Base-by-base conservation (phyloP, 2,329 filamentous ascomycete species). In the Clarireedia sp. region DNA sequence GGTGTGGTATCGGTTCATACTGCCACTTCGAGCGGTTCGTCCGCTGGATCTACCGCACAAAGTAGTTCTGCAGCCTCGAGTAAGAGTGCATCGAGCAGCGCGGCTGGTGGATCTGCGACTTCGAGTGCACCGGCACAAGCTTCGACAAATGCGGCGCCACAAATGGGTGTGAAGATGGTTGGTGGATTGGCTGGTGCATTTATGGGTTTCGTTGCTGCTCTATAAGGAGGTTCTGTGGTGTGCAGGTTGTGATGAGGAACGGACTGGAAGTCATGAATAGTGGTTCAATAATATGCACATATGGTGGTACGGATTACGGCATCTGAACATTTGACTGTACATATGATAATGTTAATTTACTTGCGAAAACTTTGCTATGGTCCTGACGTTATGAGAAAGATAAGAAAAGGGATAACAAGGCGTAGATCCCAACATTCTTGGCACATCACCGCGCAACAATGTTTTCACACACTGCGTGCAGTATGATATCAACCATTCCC, bases 151-250 rank as follows among this genome's bases (percentile, higher is more conserved):
- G 47, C 48, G 2, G 48, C 24, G 8, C 41, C 48, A n/a, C n/a
- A 29, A 2, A 21, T 54, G 23, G 19, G 37, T 2, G 24, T 41
- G 4, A 29, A 43, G 45, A 43, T 54, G 36, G 26, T 52, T 2
- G 54, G 54, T 38, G 48, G 54, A 6, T 40, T 55, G 33, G 50
- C 43, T 16, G 54, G 48, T 9, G 26, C 26, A 14, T 16, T 46
- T 7, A 6, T 52, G 21, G 54, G 54, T 3, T 23, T 51, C 2
- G 54, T 55, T 3, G 54, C 40, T 41, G 5, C 48, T n/a, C 24
- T 55, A 21, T 55, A 33, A 17, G 7, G 24, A 16, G 12, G 4
- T 8, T 16, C 37, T 40, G 37, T 9, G 38, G 14, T 40, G n/a
- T 5, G 10, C 2, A 3, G 14, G n/a, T n/a, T n/a, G 3, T 16